Percentiles rank a stretch among this genome's conserved stretches.
Conservation (phyloP, 192 early-diverging fungal genomes). For the Backusella westeae region DNA sequence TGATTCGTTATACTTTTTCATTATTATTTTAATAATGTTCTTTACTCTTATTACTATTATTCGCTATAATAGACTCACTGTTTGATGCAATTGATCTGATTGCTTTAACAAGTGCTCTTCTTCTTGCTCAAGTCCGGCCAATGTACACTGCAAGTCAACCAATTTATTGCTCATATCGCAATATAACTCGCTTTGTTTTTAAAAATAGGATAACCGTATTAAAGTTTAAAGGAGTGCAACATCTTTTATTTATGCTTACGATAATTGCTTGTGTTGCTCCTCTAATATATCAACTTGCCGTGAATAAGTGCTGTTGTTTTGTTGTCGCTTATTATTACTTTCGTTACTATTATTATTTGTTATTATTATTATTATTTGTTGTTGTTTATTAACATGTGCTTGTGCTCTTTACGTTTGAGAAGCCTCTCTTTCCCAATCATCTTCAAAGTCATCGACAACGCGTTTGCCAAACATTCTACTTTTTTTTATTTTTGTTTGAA, state of each 20-base stretch:
- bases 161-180: neutral
- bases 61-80: neutral
- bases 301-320: neutral
- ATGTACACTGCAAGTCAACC: neutral
- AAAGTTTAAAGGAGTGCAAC: neutral
- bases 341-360: neutral
- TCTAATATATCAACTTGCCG: neutral
- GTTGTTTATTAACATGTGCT: no score
- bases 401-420: neutral
- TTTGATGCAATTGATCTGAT: neutral
- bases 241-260: neutral
- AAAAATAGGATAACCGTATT: neutral
- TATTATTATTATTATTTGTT: neutral
- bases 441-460: neutral
- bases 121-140: neutral
- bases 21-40: neutral
- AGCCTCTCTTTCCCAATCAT: conserved; percentile 10
- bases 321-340: neutral
- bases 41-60: neutral
- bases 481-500: neutral
- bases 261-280: neutral
- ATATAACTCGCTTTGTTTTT: neutral
- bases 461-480: neutral
- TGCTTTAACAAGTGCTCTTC: neutral
- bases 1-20: neutral